These are phyloP conservation scores for Pseudocercospora vitis DNA, from an alignment of 2,329 filamentous ascomycete species.

Conservation along the genomic window DNA sequence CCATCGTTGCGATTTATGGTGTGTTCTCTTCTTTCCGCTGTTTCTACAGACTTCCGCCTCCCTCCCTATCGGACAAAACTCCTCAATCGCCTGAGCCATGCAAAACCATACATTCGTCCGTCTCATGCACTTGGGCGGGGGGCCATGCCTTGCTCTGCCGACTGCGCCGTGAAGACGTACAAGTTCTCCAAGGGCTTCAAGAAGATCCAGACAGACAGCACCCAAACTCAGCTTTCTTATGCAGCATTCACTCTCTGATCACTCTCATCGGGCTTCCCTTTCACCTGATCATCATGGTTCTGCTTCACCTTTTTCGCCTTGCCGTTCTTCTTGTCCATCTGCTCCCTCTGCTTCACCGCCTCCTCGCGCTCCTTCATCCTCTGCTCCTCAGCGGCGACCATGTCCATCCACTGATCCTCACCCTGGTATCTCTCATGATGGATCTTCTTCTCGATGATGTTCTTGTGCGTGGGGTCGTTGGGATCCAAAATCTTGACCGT, in stretches of 20 bases:
- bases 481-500: slow-evolving; percentile 79
- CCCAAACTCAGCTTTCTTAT: too few species aligned
- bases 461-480: slow-evolving; percentile 77
- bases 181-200: too few species aligned
- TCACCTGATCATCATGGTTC: slow-evolving; percentile 16
- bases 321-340: slow-evolving; percentile 21
- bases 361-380: slow-evolving; percentile 53
- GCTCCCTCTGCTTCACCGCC: slow-evolving; percentile 19
- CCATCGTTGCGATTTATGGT: too few species aligned
- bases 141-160: too few species aligned
- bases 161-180: too few species aligned
- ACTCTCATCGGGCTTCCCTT: slow-evolving; percentile 28
- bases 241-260: slow-evolving; percentile 27
- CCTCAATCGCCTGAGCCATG: too few species aligned
- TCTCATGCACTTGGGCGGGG: too few species aligned
- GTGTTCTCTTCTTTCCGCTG: too few species aligned
- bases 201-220: too few species aligned
- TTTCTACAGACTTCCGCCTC: too few species aligned
- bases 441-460: slow-evolving; percentile 80
- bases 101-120: too few species aligned
- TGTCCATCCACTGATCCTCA: slow-evolving; percentile 92
- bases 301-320: slow-evolving; percentile 21
- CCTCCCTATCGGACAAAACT: too few species aligned
- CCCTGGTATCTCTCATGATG: slow-evolving; percentile 85
- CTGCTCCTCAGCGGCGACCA: slow-evolving; percentile 78